Base-by-base conservation (phyloP, 805 yeast genomes). In the Sugiyamaella chiloensis region DNA sequence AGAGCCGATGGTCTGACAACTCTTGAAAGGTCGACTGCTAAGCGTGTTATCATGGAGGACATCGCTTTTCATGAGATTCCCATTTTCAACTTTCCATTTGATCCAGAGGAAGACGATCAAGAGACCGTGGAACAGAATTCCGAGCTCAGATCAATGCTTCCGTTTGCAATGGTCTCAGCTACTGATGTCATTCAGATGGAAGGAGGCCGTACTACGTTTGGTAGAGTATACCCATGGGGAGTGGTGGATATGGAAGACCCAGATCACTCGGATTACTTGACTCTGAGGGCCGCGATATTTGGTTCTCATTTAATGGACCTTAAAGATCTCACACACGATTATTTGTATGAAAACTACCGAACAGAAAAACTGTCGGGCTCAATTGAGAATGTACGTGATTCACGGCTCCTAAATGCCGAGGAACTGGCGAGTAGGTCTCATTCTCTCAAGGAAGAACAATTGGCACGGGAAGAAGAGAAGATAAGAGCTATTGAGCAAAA, bases 261-360 rank as follows among this genome's bases (percentile, higher is more conserved):
- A 2, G 52, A 51, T 48, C 67, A 58, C 55, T 61, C 59, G 44
- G 72, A 55, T 52, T 59, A 50, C 47, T 27, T 39, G 47, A 52
- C 76, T 14, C 68, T 85, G 61, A 80, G 80, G 55, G 74, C 81
- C 40, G 89, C 83, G 2, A 61, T 85, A 30, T 76, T 85, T 59
- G 91, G 90, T 11, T 75, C 87, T 6, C 93, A 85, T 61, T 70
- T 86, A 55, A 85, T 81, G 62, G 93, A 85, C 59, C 78, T 85
- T 60, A 85, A 85, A 67, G 95, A 86, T 59, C 71, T 85, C 50
- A 87, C 95, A 24, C 88, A 84, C 58, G 86, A 81, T 57, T 73
- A 80, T 65, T 67, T 85, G 46, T 85, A 85, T 65, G 95, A 85
- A 61, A 80, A 82, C 49, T 85, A 85, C 63, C 78, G 95, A 71